Evolutionary conservation across 2,329 filamentous ascomycete species (phyloP).

Genomic region (Colletotrichum chrysophilum): DNA sequence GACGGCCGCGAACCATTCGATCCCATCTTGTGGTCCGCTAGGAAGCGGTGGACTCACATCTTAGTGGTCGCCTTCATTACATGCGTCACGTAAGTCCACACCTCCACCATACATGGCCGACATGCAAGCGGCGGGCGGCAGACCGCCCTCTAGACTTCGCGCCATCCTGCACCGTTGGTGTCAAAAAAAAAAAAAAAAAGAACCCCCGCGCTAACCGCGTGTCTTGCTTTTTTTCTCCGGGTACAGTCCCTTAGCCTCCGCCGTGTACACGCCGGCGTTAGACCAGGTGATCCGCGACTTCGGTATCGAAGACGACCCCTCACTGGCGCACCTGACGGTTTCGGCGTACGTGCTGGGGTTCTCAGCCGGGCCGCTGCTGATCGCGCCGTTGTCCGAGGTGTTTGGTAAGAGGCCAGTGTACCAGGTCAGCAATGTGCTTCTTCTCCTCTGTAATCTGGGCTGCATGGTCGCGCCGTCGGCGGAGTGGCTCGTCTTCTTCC

Average conservation of each 20-base stretch:
- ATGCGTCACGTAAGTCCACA: slow-evolving; percentile 4
- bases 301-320: neutral
- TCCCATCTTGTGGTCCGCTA: neutral
- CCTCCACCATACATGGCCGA: neutral
- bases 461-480: slow-evolving; percentile 4
- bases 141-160: neutral
- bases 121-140: neutral
- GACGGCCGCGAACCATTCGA: neutral
- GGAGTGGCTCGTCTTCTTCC: neutral
- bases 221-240: neutral
- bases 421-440: neutral
- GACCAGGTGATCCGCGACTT: slow-evolving; percentile 1
- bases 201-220: neutral
- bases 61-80: slow-evolving; percentile 2
- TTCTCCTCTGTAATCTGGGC: neutral
- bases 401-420: neutral
- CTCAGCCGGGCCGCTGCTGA: slow-evolving; percentile 5
- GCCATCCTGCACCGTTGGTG: neutral
- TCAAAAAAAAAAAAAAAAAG: neutral
- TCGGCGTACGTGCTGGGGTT: slow-evolving; percentile 11
- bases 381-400: neutral
- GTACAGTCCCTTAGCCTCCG: slow-evolving; percentile 1
- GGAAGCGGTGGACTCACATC: slow-evolving; percentile 7
- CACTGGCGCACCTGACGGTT: neutral
- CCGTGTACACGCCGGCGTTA: slow-evolving; percentile 8